phyloP scores from a whole-genome alignment of 257 asterid genomes.

The Nyctanthes arbortristis region DNA sequence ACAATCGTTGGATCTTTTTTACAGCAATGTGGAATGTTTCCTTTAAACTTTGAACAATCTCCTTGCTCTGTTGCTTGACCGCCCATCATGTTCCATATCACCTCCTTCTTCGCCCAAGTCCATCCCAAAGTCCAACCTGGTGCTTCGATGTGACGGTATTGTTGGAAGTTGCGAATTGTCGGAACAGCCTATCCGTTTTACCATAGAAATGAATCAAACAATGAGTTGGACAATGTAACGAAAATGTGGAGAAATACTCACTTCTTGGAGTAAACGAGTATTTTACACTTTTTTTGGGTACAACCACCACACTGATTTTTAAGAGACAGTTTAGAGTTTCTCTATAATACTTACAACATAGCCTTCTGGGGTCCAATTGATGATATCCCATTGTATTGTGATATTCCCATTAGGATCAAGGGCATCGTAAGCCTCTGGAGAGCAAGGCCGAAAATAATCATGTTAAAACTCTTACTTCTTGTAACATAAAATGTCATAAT shows the following conservation, averaged over 20 bases:
- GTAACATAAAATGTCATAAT: conserved; percentile 5
- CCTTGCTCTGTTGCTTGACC: conserved; percentile 87
- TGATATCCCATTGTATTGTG: no score
- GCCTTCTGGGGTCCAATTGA: no score
- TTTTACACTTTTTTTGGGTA: no score
- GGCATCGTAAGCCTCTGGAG: no score
- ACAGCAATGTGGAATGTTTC: conserved; percentile 77
- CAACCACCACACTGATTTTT: no score
- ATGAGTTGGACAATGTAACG: not conserved
- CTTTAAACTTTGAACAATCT: conserved; percentile 78
- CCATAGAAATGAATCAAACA: not conserved
- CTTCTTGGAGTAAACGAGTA: no score
- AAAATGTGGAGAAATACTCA: no score
- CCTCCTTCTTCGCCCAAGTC: conserved; percentile 95
- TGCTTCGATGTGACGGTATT: conserved; percentile 85
- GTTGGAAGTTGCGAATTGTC: conserved; percentile 87
- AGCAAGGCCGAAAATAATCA: conserved; percentile 3
- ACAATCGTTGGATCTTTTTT: conserved; percentile 73
- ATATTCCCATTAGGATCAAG: no score
- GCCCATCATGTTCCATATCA: conserved; percentile 88
- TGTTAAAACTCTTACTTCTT: not conserved
- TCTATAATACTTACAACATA: no score
- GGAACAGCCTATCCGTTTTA: conserved; percentile 56
- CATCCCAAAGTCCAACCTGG: conserved; percentile 97
- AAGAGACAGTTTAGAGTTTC: no score